Percentiles rank a stretch among this genome's conserved stretches.
phyloP scores from a whole-genome alignment of 2,329 filamentous ascomycete genomes.

The Venturia carpophila region DNA sequence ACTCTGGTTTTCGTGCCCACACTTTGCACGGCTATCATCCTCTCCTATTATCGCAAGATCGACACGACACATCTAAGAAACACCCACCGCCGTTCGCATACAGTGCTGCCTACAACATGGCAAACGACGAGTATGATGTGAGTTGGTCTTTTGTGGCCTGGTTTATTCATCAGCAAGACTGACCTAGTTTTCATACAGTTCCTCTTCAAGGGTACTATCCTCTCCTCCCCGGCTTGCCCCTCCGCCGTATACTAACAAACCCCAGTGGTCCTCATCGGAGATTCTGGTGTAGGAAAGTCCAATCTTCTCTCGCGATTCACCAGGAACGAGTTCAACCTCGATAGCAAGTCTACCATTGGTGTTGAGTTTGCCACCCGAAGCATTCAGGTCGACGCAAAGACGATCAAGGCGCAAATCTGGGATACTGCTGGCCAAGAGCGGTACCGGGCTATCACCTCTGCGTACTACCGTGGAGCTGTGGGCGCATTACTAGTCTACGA shows the following conservation, averaged over 20 bases:
- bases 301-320: constrained; percentile 99
- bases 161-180: constrained; percentile 22
- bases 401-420: constrained; percentile 99
- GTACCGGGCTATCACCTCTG: constrained; percentile 97
- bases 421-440: constrained; percentile 98
- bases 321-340: constrained; percentile 98
- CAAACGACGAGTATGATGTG: constrained; percentile 99
- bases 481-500: constrained; percentile 97
- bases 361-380: constrained; percentile 98
- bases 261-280: constrained; percentile 93
- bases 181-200: constrained; percentile 55
- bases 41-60: not conserved
- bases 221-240: constrained; percentile 15
- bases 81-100: constrained; percentile 4
- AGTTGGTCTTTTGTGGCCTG: constrained; percentile 35
- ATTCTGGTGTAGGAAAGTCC: constrained; percentile 99
- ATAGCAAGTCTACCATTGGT: constrained; percentile 99
- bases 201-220: constrained; percentile 83
- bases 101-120: constrained; percentile 55
- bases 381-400: constrained; percentile 98
- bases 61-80: constrained; percentile 5
- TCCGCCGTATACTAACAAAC: constrained; percentile 16
- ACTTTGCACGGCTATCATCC: not conserved
- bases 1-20: not conserved
- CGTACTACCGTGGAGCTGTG: constrained; percentile 96